Base-by-base conservation (phyloP, 1,284 basidiomycete species). In the Mycena citricolor region DNA sequence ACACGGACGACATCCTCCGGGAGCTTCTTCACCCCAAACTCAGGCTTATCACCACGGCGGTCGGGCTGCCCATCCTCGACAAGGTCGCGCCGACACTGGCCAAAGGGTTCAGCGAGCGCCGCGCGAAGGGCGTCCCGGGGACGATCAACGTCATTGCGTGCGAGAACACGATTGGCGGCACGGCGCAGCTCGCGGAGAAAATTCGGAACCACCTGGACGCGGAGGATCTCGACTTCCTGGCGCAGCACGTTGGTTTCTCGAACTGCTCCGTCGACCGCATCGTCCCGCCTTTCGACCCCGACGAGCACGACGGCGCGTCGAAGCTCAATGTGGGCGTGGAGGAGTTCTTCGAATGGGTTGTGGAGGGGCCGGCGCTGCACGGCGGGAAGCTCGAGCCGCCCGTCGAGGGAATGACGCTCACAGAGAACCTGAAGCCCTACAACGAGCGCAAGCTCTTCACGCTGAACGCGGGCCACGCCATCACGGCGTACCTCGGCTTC, bases 211-310 rank as follows among this genome's bases (percentile, higher is more conserved):
- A 57, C n/a, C 51, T 63, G 26, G 57, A 58, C 19, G 41, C 42
- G 2, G 64, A 59, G 43, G 63, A 61, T 13, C 45, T 51, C 13
- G 48, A 60, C 21, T 51, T 62, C 38, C 50, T 67, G 34, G 61
- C 40, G 14, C 14, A 48, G 21, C 50, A 58, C 44, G 52, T 61
- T 23, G 60, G 69, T 31, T 71, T 68, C 46, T 66, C 69, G n/a
- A 64, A 69, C 55, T 70, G 68, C 55, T 61, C 64, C 29, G 66
- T 71, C 37, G 69, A 71, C 54, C 63, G 69, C 44, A 70, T 70
- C 55, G 64, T 69, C 10, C 69, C 68, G n/a, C 62, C 63, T 2
- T 60, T 59, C 49, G 44, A 61, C 11, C 46, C 54, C 8, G 47
- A 49, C 5, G 46, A 51, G 8, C 42, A 44, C 36, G 42, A 33